These are phyloP conservation scores for Cutaneotrichosporon sp. DNA, from an alignment of 1,284 basidiomycete species.

Conservation along the genomic window DNA sequence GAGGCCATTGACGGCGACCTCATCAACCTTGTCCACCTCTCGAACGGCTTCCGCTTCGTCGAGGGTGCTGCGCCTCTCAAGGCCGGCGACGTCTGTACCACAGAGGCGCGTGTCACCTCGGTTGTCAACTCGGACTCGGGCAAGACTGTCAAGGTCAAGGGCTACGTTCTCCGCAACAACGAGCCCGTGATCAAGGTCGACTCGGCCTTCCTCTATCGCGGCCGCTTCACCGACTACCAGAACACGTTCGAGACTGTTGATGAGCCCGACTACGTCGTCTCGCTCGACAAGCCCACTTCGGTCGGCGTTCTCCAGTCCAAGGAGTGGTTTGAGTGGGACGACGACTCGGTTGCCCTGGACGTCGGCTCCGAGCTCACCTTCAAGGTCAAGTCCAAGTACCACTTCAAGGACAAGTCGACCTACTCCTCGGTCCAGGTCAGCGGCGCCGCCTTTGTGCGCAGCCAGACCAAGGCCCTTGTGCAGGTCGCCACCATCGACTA, in stretches of 20 bases:
- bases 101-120: conserved; percentile 82
- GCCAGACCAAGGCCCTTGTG: conserved; percentile 78
- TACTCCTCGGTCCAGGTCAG: conserved; percentile 78
- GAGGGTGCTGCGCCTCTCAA: conserved; percentile 72
- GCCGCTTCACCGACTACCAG: conserved; percentile 85
- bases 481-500: conserved; percentile 87
- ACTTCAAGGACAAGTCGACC: conserved; percentile 86
- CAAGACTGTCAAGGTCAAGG: conserved; percentile 90
- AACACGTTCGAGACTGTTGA: conserved; percentile 93
- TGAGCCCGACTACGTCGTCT: conserved; percentile 82
- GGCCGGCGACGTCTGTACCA: conserved; percentile 85
- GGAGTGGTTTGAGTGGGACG: conserved; percentile 97
- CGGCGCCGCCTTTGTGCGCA: conserved; percentile 80
- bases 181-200: conserved; percentile 87
- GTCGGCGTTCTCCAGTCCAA: conserved; percentile 91
- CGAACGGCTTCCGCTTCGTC: conserved; percentile 90
- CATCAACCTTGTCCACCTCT: conserved; percentile 92
- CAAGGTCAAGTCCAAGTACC: conserved; percentile 78
- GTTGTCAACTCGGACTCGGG: conserved; percentile 89
- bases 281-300: conserved; percentile 71
- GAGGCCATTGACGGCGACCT: conserved; percentile 83
- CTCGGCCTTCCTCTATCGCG: conserved; percentile 95
- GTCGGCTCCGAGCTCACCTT: conserved; percentile 84
- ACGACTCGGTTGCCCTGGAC: conserved; percentile 72
- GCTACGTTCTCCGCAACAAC: conserved; percentile 71